These are phyloP conservation scores for Leptographium radiaticola DNA, from an alignment of 2,329 filamentous ascomycete genomes.

Conservation along the genomic window DNA sequence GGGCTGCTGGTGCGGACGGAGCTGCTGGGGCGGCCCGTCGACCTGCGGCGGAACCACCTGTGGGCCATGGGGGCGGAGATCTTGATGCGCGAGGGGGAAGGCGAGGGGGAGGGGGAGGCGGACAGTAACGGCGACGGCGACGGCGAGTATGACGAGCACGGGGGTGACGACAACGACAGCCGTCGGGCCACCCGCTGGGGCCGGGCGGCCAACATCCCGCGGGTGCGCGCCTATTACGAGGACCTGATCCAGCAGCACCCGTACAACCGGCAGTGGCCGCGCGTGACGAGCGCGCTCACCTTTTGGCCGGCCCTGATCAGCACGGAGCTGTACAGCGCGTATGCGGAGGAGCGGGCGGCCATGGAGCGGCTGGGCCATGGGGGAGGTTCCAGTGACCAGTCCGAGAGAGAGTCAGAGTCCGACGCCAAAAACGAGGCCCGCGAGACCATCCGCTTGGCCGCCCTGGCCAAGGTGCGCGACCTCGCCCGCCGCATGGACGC, in stretches of 20 bases:
- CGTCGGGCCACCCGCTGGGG: conserved; percentile 24
- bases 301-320: conserved; percentile 75
- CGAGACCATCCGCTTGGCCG: conserved; percentile 31
- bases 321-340: conserved; percentile 65
- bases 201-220: conserved; percentile 29
- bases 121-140: neutral
- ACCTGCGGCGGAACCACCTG: conserved; percentile 54
- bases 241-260: conserved; percentile 65
- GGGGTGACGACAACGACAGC: neutral
- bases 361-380: conserved; percentile 22
- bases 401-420: conserved; percentile 13
- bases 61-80: conserved; percentile 85
- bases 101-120: conserved; percentile 4
- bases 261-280: conserved; percentile 47
- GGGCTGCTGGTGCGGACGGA: conserved; percentile 51
- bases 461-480: conserved; percentile 44
- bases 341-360: conserved; percentile 41
- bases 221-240: conserved; percentile 54
- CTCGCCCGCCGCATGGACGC: conserved; percentile 60
- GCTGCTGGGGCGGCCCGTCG: conserved; percentile 42
- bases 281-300: conserved; percentile 50
- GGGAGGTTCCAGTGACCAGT: conserved; percentile 6
- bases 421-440: conserved; percentile 16
- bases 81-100: conserved; percentile 48
- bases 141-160: neutral